These are phyloP conservation scores for Eutrema heterophyllum DNA, from an alignment of 345 rosid species.

Conservation along the genomic window DNA sequence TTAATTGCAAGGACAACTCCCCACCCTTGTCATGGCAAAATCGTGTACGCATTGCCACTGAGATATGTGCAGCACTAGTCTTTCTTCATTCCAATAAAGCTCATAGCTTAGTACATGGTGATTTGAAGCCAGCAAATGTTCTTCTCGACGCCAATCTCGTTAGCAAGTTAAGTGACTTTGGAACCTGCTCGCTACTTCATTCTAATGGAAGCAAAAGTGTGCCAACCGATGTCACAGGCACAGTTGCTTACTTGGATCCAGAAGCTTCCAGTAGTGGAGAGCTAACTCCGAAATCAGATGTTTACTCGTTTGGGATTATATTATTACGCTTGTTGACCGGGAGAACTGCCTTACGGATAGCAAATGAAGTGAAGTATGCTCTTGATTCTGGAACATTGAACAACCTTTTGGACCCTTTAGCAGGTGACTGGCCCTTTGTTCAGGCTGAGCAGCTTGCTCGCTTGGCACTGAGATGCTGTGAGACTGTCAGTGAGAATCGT, in stretches of 20 bases:
- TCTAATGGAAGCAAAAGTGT: constrained; percentile 34
- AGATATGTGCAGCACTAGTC: constrained; percentile 73
- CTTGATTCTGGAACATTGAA: constrained; percentile 53
- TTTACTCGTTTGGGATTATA: constrained; percentile 80
- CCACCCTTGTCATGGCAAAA: constrained; percentile 87
- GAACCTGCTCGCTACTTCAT: constrained; percentile 53
- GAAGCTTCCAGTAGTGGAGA: constrained; percentile 69
- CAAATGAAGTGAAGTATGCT: constrained; percentile 65
- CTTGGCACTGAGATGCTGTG: constrained; percentile 82
- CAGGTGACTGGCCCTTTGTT: constrained; percentile 96
- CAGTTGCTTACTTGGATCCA: constrained; percentile 73
- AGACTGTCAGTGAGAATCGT: constrained; percentile 54
- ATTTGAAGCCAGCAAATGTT: constrained; percentile 79
- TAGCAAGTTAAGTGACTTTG: constrained; percentile 85
- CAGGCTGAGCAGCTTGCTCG: constrained; percentile 79
- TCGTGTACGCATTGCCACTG: constrained; percentile 73
- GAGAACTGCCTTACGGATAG: constrained; percentile 55
- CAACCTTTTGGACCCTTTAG: constrained; percentile 69
- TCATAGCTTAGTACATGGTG: constrained; percentile 83
- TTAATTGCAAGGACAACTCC: constrained; percentile 69
- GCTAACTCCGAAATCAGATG: constrained; percentile 79
- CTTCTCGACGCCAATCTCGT: constrained; percentile 73
- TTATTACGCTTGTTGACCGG: constrained; percentile 74
- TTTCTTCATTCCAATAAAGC: constrained; percentile 85
- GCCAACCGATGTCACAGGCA: constrained; percentile 69